A percentile compares a stretch with the other conserved stretches of the same genome.
These are phyloP conservation scores for Hymenoscyphus repandus DNA, from an alignment of 2,329 filamentous ascomycete genomes.

Conservation along the genomic window DNA sequence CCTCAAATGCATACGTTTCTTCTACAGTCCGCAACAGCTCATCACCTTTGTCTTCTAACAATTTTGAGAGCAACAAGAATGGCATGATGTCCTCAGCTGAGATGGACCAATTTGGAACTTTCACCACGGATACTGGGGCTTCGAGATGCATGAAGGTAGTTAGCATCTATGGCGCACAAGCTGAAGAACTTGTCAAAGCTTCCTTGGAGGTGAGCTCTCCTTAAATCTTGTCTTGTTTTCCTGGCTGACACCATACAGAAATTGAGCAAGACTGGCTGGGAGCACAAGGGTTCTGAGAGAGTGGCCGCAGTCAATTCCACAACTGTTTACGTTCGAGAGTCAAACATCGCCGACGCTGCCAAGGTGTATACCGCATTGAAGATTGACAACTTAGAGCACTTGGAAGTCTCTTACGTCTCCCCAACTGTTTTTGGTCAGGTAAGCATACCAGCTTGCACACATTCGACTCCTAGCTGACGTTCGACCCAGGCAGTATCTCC, in stretches of 20 bases:
- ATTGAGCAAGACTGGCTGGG: constrained; percentile 11
- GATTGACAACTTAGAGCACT: constrained; percentile 14
- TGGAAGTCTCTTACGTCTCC: constrained; percentile 25
- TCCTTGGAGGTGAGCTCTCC: constrained; percentile 19
- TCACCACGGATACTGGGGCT: constrained; percentile 27
- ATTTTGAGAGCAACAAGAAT: constrained; percentile 1
- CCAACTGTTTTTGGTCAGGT: constrained; percentile 17
- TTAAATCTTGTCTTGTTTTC: background rate
- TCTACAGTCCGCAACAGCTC: background rate
- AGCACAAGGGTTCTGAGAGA: constrained; percentile 1
- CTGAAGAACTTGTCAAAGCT: constrained; percentile 14
- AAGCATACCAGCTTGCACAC: constrained; percentile 24
- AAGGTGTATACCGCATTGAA: constrained; percentile 21
- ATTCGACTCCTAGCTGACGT: constrained; percentile 22
- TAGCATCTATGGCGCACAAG: constrained; percentile 18
- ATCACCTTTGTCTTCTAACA: background rate
- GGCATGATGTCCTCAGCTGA: constrained; percentile 1
- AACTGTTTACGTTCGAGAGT: constrained; percentile 19
- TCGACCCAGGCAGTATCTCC: constrained; percentile 21
- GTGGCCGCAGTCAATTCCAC: constrained; percentile 10
- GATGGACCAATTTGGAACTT: constrained; percentile 15
- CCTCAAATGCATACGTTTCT: constrained; percentile 1
- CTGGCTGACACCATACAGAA: constrained; percentile 14
- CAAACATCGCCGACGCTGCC: constrained; percentile 23
- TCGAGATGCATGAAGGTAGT: constrained; percentile 27